Percentiles rank a stretch among this genome's conserved stretches.
Conservation (phyloP, 2,329 filamentous ascomycete species). For the Penicillium sclerotigenum region DNA sequence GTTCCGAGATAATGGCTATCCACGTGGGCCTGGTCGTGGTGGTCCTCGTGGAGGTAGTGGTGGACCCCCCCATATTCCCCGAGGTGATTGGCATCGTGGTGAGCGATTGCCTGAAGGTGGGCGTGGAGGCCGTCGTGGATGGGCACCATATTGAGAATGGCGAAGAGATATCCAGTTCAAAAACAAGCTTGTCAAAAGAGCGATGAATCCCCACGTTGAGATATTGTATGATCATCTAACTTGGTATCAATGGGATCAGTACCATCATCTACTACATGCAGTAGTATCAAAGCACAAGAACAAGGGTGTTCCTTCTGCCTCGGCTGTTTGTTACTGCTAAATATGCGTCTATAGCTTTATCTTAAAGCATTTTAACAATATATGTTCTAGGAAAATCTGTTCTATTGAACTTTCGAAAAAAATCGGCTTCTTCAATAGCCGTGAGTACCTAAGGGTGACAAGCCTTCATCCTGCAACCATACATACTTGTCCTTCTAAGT, state of each 20-base stretch:
- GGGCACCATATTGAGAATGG: slow-evolving; percentile 38
- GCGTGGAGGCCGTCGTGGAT: slow-evolving; percentile 38
- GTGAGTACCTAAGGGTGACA: not conserved
- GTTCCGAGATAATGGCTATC: slow-evolving; percentile 48
- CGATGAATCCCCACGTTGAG: slow-evolving; percentile 7
- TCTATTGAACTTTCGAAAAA: too few species aligned
- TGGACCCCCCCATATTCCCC: slow-evolving; percentile 33
- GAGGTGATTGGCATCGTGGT: slow-evolving; percentile 50
- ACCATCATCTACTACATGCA: not conserved
- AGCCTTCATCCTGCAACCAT: not conserved
- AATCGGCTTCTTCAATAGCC: not conserved
- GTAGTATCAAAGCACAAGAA: not conserved
- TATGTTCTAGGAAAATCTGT: not conserved
- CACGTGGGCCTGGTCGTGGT: slow-evolving; percentile 41
- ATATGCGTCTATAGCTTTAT: not conserved
- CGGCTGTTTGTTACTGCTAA: not conserved
- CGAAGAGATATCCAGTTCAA: not conserved
- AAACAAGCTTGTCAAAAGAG: not conserved
- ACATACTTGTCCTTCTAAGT: not conserved
- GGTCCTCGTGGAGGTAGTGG: slow-evolving; percentile 41
- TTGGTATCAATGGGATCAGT: slow-evolving; percentile 4
- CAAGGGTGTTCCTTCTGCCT: too few species aligned
- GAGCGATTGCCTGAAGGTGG: slow-evolving; percentile 45
- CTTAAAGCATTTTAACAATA: not conserved
- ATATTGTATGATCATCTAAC: slow-evolving; percentile 15